These are phyloP conservation scores for Geotrichum carabidarum DNA, from an alignment of 1,139 yeast genomes.

Conservation along the genomic window DNA sequence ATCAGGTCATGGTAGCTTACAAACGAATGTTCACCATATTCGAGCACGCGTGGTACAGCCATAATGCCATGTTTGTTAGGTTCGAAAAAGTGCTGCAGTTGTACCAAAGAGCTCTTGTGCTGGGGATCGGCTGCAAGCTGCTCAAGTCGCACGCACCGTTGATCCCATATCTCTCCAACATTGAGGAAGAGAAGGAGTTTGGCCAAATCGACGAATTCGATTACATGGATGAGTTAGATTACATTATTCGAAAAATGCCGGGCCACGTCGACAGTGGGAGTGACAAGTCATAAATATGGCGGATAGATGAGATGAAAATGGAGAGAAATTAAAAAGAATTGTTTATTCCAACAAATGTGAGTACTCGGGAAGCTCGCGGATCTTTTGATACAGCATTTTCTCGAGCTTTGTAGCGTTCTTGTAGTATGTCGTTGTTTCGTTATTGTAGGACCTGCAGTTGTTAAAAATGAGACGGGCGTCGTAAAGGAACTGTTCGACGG, in stretches of 20 bases:
- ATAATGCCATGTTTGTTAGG: conserved; percentile 10
- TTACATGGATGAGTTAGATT: conserved; percentile 1
- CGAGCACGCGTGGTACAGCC: conserved; percentile 21
- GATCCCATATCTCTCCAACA: conserved; percentile 1
- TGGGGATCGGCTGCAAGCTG: conserved; percentile 15
- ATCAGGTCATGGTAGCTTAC: conserved; percentile 3
- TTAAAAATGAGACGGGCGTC: conserved; percentile 83
- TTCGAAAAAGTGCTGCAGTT: conserved; percentile 12
- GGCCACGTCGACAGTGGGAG: neutral
- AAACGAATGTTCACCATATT: conserved; percentile 19
- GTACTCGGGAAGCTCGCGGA: conserved; percentile 79
- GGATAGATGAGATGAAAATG: neutral
- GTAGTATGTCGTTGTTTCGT: conserved; percentile 84
- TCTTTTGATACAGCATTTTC: conserved; percentile 73
- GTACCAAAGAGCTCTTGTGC: conserved; percentile 13
- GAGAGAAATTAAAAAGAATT: neutral
- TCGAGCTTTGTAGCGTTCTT: conserved; percentile 89
- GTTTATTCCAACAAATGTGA: conserved; percentile 45
- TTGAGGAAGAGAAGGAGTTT: conserved; percentile 1
- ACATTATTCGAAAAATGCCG: neutral
- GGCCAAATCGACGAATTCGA: conserved; percentile 1
- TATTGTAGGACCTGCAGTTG: conserved; percentile 85
- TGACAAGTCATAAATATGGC: neutral
- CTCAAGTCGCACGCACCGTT: conserved; percentile 5
- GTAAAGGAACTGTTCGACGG: conserved; percentile 85